Base-by-base conservation (phyloP, 1,284 basidiomycete species). In the Tilletiaria anomala region DNA sequence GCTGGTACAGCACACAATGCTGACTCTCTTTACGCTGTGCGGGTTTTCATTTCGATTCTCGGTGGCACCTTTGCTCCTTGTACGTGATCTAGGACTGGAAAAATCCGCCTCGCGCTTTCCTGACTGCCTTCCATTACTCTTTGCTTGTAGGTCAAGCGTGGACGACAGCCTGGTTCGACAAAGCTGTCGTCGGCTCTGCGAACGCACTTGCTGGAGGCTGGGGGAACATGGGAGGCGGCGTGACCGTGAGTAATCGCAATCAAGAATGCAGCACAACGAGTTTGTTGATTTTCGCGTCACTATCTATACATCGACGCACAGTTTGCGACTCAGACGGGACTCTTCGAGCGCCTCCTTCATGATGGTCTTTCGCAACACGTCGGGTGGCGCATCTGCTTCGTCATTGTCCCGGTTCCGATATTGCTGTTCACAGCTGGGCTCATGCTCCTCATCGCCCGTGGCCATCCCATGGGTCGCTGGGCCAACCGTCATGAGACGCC, bases 381-480 rank as follows among this genome's bases (percentile, higher is more conserved):
- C 1, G 74, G 78, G 8, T 79, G 77, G 78, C 68, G 77, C 47
- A 71, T 71, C 5, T 67, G 75, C 11, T 79, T 78, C 58, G 73
- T 71, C 15, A 70, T 76, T 26, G 71, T 79, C 2, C 78, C 78
- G 1, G 75, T 76, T 0, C 78, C 78, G 1, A 64, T 75, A 29
- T 67, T 79, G 3, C 56, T 78, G 38, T 39, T 70, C 24, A 69
- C 72, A 15, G 76, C 76, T 3, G 45, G 53, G 2, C 42, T 72
- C 8, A 70, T 69, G 32, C 45, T 79, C 24, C 48, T 76, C 14
- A 72, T 74, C 46, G 78, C 76, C 1, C 73, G 73, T 40, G 78
- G 79, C 51, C 76, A 77, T 37, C 78, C 78, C 0, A 71, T 72
- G 6, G 78, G 78, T 2, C 71, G 70, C 44, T 79, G 78, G 78